Percentiles rank a stretch among this genome's conserved stretches.
Conservation (phyloP, 768 basidiomycete species). For the Amanita inopinata region DNA sequence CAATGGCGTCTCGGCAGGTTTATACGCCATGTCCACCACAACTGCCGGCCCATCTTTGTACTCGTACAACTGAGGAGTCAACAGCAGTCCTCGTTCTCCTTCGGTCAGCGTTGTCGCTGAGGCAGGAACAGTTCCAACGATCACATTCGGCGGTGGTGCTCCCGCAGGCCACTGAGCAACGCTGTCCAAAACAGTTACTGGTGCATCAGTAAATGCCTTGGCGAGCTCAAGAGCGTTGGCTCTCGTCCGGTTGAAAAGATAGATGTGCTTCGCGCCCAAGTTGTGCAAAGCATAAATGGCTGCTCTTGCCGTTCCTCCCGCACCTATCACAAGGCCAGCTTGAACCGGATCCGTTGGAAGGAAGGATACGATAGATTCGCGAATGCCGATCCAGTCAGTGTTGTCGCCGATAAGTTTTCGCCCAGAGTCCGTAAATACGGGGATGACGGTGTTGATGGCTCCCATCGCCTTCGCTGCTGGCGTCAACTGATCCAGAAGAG, state of each 20-base stretch:
- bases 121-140: conserved; percentile 86
- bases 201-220: conserved; percentile 52
- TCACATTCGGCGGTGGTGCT: conserved; percentile 48
- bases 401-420: conserved; percentile 80
- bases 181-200: conserved; percentile 48
- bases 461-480: conserved; percentile 80
- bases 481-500: conserved; percentile 70
- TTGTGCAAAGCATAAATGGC: conserved; percentile 82
- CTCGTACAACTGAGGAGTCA: conserved; percentile 50
- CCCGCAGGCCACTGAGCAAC: conserved; percentile 44
- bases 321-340: conserved; percentile 81
- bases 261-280: conserved; percentile 61
- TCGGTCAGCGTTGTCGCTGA: conserved; percentile 35
- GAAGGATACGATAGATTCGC: conserved; percentile 37
- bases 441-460: conserved; percentile 90
- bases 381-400: conserved; percentile 92
- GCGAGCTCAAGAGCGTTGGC: conserved; percentile 65
- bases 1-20: conserved; percentile 78
- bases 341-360: conserved; percentile 28
- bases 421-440: conserved; percentile 28
- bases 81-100: conserved; percentile 27
- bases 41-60: conserved; percentile 42
- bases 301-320: conserved; percentile 90
- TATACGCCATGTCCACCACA: conserved; percentile 92
- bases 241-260: conserved; percentile 80